Evolutionary conservation across 139 green algal genomes (phyloP).

Genomic region (Chlamydomonas schloesseri): DNA sequence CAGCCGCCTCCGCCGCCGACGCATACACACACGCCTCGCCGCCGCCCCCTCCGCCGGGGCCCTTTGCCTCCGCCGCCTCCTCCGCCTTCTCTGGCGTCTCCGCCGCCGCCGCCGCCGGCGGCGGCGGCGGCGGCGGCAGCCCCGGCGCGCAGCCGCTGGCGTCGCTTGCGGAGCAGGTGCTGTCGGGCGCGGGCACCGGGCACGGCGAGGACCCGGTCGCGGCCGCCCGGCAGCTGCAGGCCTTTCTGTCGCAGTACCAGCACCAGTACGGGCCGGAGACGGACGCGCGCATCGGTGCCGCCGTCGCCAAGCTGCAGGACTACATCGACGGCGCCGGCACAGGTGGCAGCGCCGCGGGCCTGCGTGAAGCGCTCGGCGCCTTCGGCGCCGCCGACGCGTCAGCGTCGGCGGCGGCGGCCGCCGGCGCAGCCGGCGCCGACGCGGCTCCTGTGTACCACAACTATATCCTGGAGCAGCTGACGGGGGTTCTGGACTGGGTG

Average conservation of each 20-base stretch:
- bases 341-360: not conserved
- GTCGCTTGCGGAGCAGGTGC: slow-evolving; percentile 8
- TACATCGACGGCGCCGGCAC: slow-evolving; percentile 6
- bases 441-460: slow-evolving; percentile 21
- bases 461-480: slow-evolving; percentile 43
- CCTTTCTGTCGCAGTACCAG: slow-evolving; percentile 24
- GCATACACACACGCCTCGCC: not conserved
- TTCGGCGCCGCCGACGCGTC: not conserved
- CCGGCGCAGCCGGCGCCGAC: not conserved
- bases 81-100: not conserved
- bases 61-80: not conserved
- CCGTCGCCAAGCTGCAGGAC: slow-evolving; percentile 5
- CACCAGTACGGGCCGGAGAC: slow-evolving; percentile 30
- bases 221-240: slow-evolving; percentile 26
- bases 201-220: slow-evolving; percentile 23
- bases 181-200: not conserved
- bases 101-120: not conserved
- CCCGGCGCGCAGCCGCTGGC: not conserved
- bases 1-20: not conserved
- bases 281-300: slow-evolving; percentile 24
- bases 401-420: not conserved
- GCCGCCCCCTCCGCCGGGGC: not conserved
- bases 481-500: slow-evolving; percentile 30
- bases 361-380: not conserved
- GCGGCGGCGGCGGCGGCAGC: too few relatives aligned